phyloP scores from a whole-genome alignment of 2,329 filamentous ascomycete species.

The Penicillium italicum region DNA sequence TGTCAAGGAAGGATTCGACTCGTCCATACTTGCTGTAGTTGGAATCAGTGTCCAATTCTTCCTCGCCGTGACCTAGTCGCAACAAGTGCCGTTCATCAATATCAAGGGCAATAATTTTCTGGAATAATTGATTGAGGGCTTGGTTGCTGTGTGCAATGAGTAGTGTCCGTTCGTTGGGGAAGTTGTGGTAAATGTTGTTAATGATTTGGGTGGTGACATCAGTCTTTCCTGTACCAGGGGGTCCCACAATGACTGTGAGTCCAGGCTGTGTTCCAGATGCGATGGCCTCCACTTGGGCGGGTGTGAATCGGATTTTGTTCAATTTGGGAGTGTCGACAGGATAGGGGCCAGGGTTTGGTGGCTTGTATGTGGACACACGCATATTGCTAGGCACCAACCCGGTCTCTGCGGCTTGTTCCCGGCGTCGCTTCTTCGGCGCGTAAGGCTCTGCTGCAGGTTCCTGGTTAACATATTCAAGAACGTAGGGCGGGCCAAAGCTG shows the following conservation, averaged over 20 bases:
- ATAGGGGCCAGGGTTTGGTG: conserved; percentile 85
- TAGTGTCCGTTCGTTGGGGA: conserved; percentile 84
- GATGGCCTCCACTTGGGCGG: conserved; percentile 87
- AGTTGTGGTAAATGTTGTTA: conserved; percentile 98
- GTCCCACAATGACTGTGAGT: conserved; percentile 87
- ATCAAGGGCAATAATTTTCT: conserved; percentile 93
- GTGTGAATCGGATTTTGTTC: conserved; percentile 83
- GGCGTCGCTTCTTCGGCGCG: conserved; percentile 81
- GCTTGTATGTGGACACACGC: conserved; percentile 84
- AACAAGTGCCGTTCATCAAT: conserved; percentile 94
- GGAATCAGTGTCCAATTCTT: conserved; percentile 79
- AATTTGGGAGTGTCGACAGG: conserved; percentile 75
- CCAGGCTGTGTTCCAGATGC: conserved; percentile 91
- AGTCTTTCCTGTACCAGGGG: conserved; percentile 97
- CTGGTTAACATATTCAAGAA: conserved; percentile 66
- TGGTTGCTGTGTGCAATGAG: conserved; percentile 97
- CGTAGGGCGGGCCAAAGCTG: conserved; percentile 82
- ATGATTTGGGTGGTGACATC: conserved; percentile 98
- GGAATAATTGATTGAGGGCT: conserved; percentile 93
- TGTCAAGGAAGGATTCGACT: conserved; percentile 92
- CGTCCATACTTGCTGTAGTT: conserved; percentile 93
- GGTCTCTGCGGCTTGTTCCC: conserved; percentile 66
- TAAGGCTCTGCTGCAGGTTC: conserved; percentile 48
- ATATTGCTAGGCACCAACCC: conserved; percentile 64
- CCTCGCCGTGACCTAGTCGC: conserved; percentile 89